These are phyloP conservation scores for Lachancea cidri DNA, from an alignment of 805 yeast species.

Conservation along the genomic window DNA sequence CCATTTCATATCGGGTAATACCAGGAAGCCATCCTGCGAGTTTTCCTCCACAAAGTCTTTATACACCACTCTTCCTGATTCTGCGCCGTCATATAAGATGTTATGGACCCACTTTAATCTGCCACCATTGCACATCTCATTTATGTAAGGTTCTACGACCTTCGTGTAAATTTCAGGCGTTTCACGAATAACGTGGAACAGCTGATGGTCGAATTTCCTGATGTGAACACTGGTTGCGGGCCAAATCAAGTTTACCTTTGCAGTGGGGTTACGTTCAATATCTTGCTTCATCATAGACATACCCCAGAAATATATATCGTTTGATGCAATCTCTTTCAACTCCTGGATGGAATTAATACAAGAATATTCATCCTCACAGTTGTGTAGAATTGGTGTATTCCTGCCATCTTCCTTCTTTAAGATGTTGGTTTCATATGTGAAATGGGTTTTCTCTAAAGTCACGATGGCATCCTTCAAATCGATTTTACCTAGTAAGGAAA, in stretches of 20 bases:
- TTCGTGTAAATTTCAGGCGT: slow-evolving; percentile 69
- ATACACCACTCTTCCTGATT: slow-evolving; percentile 71
- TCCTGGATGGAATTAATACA: slow-evolving; percentile 28
- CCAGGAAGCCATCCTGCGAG: slow-evolving; percentile 51
- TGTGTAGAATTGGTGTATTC: slow-evolving; percentile 18
- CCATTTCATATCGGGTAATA: slow-evolving; percentile 97
- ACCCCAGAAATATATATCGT: slow-evolving; percentile 88
- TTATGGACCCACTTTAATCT: slow-evolving; percentile 87
- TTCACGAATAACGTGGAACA: slow-evolving; percentile 60
- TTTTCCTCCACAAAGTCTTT: slow-evolving; percentile 49
- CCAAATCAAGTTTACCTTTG: slow-evolving; percentile 70
- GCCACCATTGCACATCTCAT: slow-evolving; percentile 61
- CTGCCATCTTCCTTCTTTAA: slow-evolving; percentile 9
- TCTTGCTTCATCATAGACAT: slow-evolving; percentile 45
- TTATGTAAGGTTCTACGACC: slow-evolving; percentile 69
- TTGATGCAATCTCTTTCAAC: slow-evolving; percentile 45
- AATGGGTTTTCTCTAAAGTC: slow-evolving; percentile 68
- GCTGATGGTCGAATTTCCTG: slow-evolving; percentile 61
- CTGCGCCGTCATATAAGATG: slow-evolving; percentile 75
- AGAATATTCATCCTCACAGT: slow-evolving; percentile 28
- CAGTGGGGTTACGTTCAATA: slow-evolving; percentile 46
- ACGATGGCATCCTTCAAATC: slow-evolving; percentile 59
- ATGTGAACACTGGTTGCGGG: slow-evolving; percentile 91
- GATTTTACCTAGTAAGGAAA: slow-evolving; percentile 67
- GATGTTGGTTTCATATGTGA: slow-evolving; percentile 34